phyloP scores from a whole-genome alignment of 2,329 filamentous ascomycete genomes.

The Aspergillus ibericus region DNA sequence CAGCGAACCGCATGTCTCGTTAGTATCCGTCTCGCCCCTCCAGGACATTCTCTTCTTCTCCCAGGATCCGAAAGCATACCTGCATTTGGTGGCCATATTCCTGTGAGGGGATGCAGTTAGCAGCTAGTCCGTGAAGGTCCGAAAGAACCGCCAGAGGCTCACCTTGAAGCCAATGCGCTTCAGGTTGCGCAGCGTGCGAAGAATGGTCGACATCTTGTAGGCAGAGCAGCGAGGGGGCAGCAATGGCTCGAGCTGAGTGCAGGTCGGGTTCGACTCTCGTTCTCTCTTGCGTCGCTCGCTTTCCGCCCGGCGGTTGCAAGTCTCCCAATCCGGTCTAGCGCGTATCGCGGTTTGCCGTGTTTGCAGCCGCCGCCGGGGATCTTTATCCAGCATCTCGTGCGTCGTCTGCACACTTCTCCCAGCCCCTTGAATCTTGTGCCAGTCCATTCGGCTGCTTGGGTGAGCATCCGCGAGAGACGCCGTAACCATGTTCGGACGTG shows the following conservation, averaged over 20 bases:
- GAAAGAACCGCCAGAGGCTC: slow-evolving; percentile 15
- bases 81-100: slow-evolving; percentile 91
- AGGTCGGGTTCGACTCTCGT: slow-evolving; percentile 10
- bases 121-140: slow-evolving; percentile 16
- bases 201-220: slow-evolving; percentile 80
- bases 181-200: slow-evolving; percentile 82
- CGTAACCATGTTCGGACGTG: slow-evolving; percentile 39
- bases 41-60: not conserved
- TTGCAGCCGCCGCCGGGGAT: slow-evolving; percentile 27
- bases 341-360: slow-evolving; percentile 33
- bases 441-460: not conserved
- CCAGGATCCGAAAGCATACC: slow-evolving; percentile 52
- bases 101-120: slow-evolving; percentile 54
- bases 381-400: not conserved
- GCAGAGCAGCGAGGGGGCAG: slow-evolving; percentile 17
- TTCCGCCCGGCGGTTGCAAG: slow-evolving; percentile 23
- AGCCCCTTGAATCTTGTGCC: not conserved
- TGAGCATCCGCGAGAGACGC: no score
- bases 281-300: slow-evolving; percentile 7
- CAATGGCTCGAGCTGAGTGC: slow-evolving; percentile 11
- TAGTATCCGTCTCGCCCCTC: slow-evolving; percentile 18
- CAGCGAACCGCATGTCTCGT: slow-evolving; percentile 14
- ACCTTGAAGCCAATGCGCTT: slow-evolving; percentile 88
- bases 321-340: slow-evolving; percentile 28
- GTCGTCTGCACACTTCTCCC: no score